Base-by-base conservation (phyloP, 2,329 filamentous ascomycete species). In the Arthrobotrys conoides region DNA sequence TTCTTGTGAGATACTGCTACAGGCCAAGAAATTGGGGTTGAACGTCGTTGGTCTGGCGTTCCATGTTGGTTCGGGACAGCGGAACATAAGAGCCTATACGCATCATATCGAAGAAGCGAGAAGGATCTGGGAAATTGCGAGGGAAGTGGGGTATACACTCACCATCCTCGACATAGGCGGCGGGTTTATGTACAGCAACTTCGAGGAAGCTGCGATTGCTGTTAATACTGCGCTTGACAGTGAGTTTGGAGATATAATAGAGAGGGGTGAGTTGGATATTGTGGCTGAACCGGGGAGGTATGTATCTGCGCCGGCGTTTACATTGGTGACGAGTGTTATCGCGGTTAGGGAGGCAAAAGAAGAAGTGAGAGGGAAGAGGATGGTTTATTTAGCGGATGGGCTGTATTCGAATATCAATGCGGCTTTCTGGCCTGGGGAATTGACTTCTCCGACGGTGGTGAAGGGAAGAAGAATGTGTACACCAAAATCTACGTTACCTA, bases 211-310 rank as follows among this genome's bases (percentile, higher is more conserved):
- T 14, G 68, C 75, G 22, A 36, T 20, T 9, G 44, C 33, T 8
- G 48, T 78, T 16, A 33, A 65, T 24, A 18, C n/a, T 4, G 53
- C 53, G 16, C n/a, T 78, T 27, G 68, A 78, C 16, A 16, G 1
- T 18, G 75, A 78, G 20, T 78, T 78, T 63, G 75, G 75, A 8
- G 75, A 69, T 14, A 10, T 72, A 22, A 53, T 78, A 8, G 53
- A 9, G 20, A 30, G n/a, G 10, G 68, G 51, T 9, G 44, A 18
- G 6, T 30, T 69, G 30, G 63, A 72, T 18, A 24, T 78, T 41
- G 67, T 78, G 5, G 75, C 75, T 0, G 75, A 78, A 33, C 75
- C 75, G 0, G 75, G 75, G 61, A 46, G 75, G 64, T 78, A 38
- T 72, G 46, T 78, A 4, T 71, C 53, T 16, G 61, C 63, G 3